These are phyloP conservation scores for Firmiana major DNA, from an alignment of 345 rosid genomes.

Conservation along the genomic window DNA sequence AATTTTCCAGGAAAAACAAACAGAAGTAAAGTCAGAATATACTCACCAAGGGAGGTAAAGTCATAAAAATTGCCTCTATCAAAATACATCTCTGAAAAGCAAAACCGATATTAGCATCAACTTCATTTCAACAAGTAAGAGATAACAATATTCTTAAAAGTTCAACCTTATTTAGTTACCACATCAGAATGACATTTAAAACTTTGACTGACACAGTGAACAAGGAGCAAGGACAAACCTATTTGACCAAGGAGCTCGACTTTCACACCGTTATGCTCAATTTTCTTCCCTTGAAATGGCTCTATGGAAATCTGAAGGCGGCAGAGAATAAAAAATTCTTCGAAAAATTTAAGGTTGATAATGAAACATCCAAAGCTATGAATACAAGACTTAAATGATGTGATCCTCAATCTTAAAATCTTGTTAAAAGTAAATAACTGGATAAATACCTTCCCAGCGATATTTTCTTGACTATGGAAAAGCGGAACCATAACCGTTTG, in stretches of 20 bases:
- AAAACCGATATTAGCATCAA: constrained; percentile 12
- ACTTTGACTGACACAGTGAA: not conserved
- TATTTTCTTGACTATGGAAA: constrained; percentile 93
- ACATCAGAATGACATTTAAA: not conserved
- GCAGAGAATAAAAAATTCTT: not conserved
- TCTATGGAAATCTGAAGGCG: constrained; percentile 62
- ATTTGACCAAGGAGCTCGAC: constrained; percentile 98
- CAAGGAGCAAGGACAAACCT: constrained; percentile 38
- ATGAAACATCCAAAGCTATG: not conserved
- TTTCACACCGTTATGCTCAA: constrained; percentile 94
- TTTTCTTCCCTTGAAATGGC: constrained; percentile 87
- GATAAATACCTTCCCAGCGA: constrained; percentile 69
- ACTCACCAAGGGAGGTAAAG: constrained; percentile 95
- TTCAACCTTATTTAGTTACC: not conserved
- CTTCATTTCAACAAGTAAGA: constrained; percentile 1
- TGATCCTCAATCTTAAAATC: constrained; percentile 1
- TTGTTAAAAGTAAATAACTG: not conserved
- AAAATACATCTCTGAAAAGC: constrained; percentile 80
- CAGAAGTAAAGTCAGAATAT: not conserved
- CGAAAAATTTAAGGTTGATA: not conserved
- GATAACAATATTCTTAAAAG: not conserved
- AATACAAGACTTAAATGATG: not conserved
- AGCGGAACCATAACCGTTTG: constrained; percentile 76
- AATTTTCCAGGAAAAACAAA: constrained; percentile 4
- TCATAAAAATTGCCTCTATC: constrained; percentile 95